Conservation (phyloP, 2,329 filamentous ascomycete genomes). For the Ascomycota sp. region DNA sequence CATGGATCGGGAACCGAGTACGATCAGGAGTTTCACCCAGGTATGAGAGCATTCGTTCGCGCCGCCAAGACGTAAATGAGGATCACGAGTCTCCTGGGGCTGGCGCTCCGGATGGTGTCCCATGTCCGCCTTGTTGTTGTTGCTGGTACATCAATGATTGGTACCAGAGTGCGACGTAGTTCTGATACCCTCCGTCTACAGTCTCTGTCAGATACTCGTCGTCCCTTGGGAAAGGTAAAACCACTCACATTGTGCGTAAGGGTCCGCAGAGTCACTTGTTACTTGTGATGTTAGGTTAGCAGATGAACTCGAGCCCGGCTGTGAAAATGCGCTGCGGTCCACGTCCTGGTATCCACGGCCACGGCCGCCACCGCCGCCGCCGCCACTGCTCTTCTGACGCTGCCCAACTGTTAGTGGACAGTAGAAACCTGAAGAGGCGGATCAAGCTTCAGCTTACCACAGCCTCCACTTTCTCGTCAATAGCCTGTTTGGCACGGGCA, state of each 20-base stretch:
- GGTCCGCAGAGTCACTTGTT: slow-evolving; percentile 35
- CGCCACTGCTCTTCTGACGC: slow-evolving; percentile 33
- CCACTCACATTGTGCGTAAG: slow-evolving; percentile 53
- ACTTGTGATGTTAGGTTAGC: slow-evolving; percentile 22
- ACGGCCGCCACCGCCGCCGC: slow-evolving; percentile 19
- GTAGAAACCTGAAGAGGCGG: not conserved
- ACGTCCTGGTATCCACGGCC: slow-evolving; percentile 29
- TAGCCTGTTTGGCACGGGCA: slow-evolving; percentile 59
- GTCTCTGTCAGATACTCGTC: slow-evolving; percentile 4
- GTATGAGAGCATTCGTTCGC: too few relatives aligned
- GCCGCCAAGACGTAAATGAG: too few relatives aligned
- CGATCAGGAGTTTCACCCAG: too few relatives aligned
- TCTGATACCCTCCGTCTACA: slow-evolving; percentile 59
- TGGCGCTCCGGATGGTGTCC: slow-evolving; percentile 14
- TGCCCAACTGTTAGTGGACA: slow-evolving; percentile 13
- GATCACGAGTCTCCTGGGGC: slow-evolving; percentile 18
- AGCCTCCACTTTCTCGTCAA: slow-evolving; percentile 81
- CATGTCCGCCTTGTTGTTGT: slow-evolving; percentile 17
- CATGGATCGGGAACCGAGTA: too few relatives aligned
- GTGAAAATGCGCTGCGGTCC: slow-evolving; percentile 31
- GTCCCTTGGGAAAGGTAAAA: not conserved
- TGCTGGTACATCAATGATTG: slow-evolving; percentile 36
- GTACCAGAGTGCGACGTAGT: slow-evolving; percentile 66
- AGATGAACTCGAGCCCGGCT: slow-evolving; percentile 20
- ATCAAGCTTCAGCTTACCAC: slow-evolving; percentile 37